Evolutionary conservation across 306 rosid genomes (phyloP), one percentile per base, ranked within the genome.

Genomic region (Pyrus communis): DNA sequence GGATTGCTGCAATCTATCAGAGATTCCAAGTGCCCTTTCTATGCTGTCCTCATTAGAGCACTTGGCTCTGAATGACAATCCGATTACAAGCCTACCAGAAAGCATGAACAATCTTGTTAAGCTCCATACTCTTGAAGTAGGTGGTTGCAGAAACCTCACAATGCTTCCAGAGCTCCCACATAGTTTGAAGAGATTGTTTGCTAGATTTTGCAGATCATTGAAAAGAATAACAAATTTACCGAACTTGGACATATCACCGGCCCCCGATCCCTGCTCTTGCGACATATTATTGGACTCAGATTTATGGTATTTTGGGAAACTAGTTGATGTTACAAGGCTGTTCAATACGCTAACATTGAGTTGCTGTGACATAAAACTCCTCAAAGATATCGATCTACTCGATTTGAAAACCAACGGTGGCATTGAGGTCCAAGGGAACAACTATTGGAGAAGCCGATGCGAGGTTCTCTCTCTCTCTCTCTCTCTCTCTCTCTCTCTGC

Each of bases 261-360:
- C 33, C 33, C 0, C 33, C 4, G 0, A 4, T 4, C 1, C 33
- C 33, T 4, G 4, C 0, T 3, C 31, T 28, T 0, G 3, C 35
- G 0, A 0, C 28, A 33, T 0, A 33, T 4, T 5, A 2, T 3
- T 0, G 35, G 35, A 2, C 35, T 0, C 25, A 25, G 25, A 25
- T 6, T 1, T 65, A 31, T 7, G 14, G 46, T 3, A 65, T 0
- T 33, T 46, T 22, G 2, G 25, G 11, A 2, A 31, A 17, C 0
- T 33, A 33, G 19, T 17, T 65, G 70, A 31, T 31, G 25, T 65
- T 6, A 2, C 12, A 65, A 18, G 46, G 11, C 18, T 31, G 70
- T 33, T 65, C 12, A 21, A 5, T 1, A 65, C 33, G 2, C 31
- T 15, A 31, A 3, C 70, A 14, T 28, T 28, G 31, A 28, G 4